phyloP scores from a whole-genome alignment of 495 filamentous ascomycete genomes.

The Tuber microsphaerosporum region DNA sequence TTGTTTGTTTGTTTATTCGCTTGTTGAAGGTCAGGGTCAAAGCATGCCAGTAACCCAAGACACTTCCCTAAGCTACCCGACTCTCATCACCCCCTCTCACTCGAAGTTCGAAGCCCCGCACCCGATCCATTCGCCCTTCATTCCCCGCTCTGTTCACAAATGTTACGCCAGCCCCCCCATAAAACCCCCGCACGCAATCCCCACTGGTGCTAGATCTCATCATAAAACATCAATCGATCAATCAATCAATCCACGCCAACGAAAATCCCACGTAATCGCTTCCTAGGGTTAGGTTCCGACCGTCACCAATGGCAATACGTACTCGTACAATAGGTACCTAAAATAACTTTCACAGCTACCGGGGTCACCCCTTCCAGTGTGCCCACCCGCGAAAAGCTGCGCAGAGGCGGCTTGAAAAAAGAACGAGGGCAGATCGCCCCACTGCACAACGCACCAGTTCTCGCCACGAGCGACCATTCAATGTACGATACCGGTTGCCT shows the following conservation, averaged over 20 bases:
- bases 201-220: background rate
- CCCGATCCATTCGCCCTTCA: background rate
- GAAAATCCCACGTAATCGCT: background rate
- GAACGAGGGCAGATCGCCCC: background rate
- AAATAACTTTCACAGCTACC: background rate
- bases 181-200: background rate
- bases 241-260: background rate
- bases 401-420: background rate
- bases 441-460: background rate
- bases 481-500: too few relatives aligned
- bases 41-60: background rate
- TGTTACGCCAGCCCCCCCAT: background rate
- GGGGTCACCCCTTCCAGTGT: background rate
- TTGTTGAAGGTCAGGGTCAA: background rate
- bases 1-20: background rate
- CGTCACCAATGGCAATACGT: background rate
- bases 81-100: background rate
- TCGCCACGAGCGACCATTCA: too few relatives aligned
- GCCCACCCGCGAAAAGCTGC: background rate
- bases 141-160: background rate
- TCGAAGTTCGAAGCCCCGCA: background rate
- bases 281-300: background rate
- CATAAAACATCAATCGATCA: background rate
- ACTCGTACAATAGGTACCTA: background rate
- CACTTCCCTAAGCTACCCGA: background rate